A percentile compares a stretch with the other conserved stretches of the same genome.
Conservation (phyloP, 2,329 filamentous ascomycete genomes). For the Cercospora berteroae region DNA sequence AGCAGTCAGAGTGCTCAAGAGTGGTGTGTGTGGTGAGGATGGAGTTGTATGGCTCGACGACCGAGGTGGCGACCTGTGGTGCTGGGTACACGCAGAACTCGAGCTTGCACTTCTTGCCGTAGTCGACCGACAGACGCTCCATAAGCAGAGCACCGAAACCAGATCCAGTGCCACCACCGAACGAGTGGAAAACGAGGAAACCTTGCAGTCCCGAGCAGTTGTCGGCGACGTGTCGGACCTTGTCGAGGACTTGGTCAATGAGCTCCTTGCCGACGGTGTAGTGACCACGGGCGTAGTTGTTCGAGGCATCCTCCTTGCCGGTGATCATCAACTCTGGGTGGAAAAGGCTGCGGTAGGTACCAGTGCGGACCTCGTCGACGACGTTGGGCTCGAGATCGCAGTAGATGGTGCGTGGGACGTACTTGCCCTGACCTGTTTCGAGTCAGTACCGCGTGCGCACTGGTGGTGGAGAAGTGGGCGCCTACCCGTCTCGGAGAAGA, state of each 20-base stretch:
- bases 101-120: slow-evolving; percentile 99
- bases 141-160: slow-evolving; percentile 97
- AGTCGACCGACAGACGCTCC: slow-evolving; percentile 98
- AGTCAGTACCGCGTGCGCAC: slow-evolving; percentile 54
- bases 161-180: slow-evolving; percentile 97
- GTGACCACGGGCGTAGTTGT: slow-evolving; percentile 99
- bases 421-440: slow-evolving; percentile 85
- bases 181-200: slow-evolving; percentile 99
- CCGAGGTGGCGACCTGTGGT: slow-evolving; percentile 92
- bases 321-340: slow-evolving; percentile 99
- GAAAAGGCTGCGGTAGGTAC: slow-evolving; percentile 93
- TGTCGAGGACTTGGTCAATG: slow-evolving; percentile 96
- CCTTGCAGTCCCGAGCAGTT: slow-evolving; percentile 97
- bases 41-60: slow-evolving; percentile 99
- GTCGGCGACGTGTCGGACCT: slow-evolving; percentile 94
- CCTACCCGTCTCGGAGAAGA: slow-evolving; percentile 99
- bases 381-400: slow-evolving; percentile 99
- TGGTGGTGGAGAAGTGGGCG: not conserved
- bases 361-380: slow-evolving; percentile 97
- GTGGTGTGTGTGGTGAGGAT: slow-evolving; percentile 99
- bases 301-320: slow-evolving; percentile 99
- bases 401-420: slow-evolving; percentile 98
- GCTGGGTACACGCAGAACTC: slow-evolving; percentile 99
- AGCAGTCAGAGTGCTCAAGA: slow-evolving; percentile 98
- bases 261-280: slow-evolving; percentile 99